Conservation (phyloP, 75 land plant species). For the Pinus tabuliformis region DNA sequence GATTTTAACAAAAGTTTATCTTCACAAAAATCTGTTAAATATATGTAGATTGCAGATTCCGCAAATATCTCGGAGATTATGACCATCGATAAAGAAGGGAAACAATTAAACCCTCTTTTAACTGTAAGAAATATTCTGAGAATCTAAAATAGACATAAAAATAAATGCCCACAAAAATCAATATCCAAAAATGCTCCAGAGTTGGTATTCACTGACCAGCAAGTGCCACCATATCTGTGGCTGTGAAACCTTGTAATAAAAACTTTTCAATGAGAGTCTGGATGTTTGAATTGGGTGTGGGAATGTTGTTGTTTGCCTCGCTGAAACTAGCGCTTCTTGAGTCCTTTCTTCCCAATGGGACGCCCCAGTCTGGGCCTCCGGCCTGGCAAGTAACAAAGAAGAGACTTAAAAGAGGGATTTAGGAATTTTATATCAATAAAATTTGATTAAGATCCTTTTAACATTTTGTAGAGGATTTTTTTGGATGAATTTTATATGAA, state of each 20-base stretch:
- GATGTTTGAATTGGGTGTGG: constrained; percentile 38
- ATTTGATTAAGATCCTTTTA: no score
- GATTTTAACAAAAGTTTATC: neutral
- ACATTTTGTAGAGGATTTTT: no score
- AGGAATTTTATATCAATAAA: no score
- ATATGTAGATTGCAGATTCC: no score
- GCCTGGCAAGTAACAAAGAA: constrained; percentile 20
- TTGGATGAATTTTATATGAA: no score
- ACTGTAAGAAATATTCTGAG: no score
- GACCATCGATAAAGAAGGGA: no score
- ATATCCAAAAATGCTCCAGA: neutral
- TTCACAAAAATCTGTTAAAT: no score
- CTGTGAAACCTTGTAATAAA: constrained; percentile 50
- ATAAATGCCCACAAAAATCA: no score
- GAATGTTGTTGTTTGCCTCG: constrained; percentile 46
- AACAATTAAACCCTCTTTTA: no score
- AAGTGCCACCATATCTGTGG: constrained; percentile 70
- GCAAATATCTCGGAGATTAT: no score
- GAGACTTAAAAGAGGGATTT: neutral
- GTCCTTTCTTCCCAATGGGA: constrained; percentile 70
- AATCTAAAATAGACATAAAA: no score
- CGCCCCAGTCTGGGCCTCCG: constrained; percentile 88
- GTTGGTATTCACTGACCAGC: constrained; percentile 25
- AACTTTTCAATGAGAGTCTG: constrained; percentile 42
- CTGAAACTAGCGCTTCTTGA: constrained; percentile 40